These are phyloP conservation scores for Cryomyces minteri DNA, from an alignment of 495 filamentous ascomycete species.

Conservation along the genomic window DNA sequence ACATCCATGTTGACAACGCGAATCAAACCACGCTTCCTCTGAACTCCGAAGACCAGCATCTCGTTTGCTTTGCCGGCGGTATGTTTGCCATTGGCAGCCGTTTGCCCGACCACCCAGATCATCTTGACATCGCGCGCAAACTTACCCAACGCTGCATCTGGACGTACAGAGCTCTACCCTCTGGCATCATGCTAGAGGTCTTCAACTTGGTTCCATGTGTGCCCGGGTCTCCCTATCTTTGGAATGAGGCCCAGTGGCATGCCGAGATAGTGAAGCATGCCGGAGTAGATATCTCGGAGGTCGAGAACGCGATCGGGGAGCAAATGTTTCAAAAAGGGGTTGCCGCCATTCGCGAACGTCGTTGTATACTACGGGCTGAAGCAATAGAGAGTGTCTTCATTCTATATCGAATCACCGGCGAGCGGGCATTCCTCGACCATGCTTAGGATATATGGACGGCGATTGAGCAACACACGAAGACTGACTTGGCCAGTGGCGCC, in stretches of 20 bases:
- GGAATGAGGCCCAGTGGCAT: no score
- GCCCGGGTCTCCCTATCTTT: no score
- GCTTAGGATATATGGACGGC: constrained; percentile 64
- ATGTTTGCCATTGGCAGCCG: constrained; percentile 9
- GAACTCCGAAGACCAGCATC: background rate
- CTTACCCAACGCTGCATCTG: constrained; percentile 18
- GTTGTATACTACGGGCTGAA: constrained; percentile 48
- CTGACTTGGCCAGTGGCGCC: no score
- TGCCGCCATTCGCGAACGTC: constrained; percentile 8
- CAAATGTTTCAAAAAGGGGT: constrained; percentile 4
- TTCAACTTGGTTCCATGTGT: constrained; percentile 21
- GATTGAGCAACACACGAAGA: constrained; percentile 43
- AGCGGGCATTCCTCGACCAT: constrained; percentile 40
- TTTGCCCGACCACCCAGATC: constrained; percentile 7
- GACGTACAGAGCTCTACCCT: constrained; percentile 16
- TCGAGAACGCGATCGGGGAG: no score
- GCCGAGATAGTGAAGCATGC: no score
- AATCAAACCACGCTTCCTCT: background rate
- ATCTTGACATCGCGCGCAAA: constrained; percentile 13
- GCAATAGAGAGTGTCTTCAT: constrained; percentile 41
- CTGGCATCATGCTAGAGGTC: constrained; percentile 29
- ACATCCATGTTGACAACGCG: background rate
- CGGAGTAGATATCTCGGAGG: no score
- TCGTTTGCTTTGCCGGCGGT: no score
- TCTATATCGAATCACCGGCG: constrained; percentile 57